phyloP scores from a whole-genome alignment of 768 basidiomycete genomes.

The Phlebiopsis flavidoalba region DNA sequence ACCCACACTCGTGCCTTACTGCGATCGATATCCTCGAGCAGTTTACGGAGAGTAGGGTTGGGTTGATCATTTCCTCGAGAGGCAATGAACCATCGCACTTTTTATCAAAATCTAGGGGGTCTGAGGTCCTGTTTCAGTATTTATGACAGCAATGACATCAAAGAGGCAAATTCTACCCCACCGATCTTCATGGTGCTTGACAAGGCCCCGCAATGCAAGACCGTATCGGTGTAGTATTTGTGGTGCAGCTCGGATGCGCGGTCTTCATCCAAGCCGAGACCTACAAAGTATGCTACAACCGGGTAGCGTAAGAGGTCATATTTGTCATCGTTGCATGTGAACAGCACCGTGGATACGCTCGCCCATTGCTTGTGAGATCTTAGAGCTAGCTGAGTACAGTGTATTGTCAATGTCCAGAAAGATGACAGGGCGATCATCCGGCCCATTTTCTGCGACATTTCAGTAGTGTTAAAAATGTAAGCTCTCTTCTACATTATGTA shows the following conservation, averaged over 20 bases:
- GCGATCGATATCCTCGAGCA: constrained; percentile 77
- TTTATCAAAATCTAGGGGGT: constrained; percentile 78
- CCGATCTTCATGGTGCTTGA: constrained; percentile 73
- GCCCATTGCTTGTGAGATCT: constrained; percentile 77
- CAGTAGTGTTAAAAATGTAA: not conserved
- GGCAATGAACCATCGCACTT: constrained; percentile 84
- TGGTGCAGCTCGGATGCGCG: constrained; percentile 67
- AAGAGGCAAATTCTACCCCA: constrained; percentile 22
- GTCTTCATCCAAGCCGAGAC: constrained; percentile 60
- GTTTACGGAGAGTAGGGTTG: constrained; percentile 52
- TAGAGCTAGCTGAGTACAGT: constrained; percentile 71
- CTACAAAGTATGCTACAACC: constrained; percentile 63
- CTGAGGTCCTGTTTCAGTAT: constrained; percentile 28
- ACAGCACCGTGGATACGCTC: constrained; percentile 66
- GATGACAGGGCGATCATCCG: constrained; percentile 56
- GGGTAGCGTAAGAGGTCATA: not conserved
- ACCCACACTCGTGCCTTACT: constrained; percentile 74
- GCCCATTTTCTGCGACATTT: not conserved
- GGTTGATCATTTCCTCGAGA: constrained; percentile 73
- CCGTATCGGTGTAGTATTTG: constrained; percentile 76
- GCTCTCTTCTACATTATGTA: not conserved
- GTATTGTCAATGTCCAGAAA: constrained; percentile 91
- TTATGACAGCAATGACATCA: not conserved
- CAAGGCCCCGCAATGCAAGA: constrained; percentile 74
- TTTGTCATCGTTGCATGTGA: not conserved